Evolutionary conservation across 352 stramenopile genomes (phyloP), one percentile per base, ranked within the genome.

Genomic region (Globisporangium perplexum): DNA sequence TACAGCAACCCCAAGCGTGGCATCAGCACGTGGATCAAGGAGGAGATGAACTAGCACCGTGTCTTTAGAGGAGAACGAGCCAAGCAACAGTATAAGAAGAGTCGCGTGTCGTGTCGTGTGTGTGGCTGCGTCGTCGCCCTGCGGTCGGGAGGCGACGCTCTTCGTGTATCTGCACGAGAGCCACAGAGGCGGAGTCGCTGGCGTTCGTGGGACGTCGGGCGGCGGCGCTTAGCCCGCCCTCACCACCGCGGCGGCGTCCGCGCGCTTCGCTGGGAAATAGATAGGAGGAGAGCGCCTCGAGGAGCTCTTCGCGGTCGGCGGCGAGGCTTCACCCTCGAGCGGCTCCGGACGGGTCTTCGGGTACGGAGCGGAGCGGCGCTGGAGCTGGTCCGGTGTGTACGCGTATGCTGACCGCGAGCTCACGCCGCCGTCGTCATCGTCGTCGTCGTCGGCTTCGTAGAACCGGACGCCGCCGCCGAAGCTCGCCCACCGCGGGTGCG

Each of bases 1-100:
- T 95, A 95, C 68, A 93, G 82, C 59, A 88, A 95, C 63, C 82
- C 83, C 3, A 95, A 95, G 69, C 84, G 84, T 42, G 84, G 84
- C 55, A 86, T 95, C 63, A 95, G 84, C 62, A 95, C 84, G 59
- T 95, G 84, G 84, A 87, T 91, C 60, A 92, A 89, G 58, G 81
- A 88, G 54, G 81, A 92, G 60, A 89, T 91, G 77, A 67, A 86
- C 55, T 88, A 71, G 74, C 31, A 6, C 26, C 33, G 14, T 39
- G 33, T 39, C 33, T 18, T 39, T 39, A 39, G 33, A 36, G 31
- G 11, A 36, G 30, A 36, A 5, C 26, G 26, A 2, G 26, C 26
- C 26, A 30, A 39, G 14, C 33, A 18, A 39, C 11, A 39, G 33
- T 39, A 18, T 39, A 39, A 39, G 33, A 39, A 6, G 5, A 18